A percentile compares a stretch with the other conserved stretches of the same genome.
phyloP scores from a whole-genome alignment of 1,284 basidiomycete species.

The Ganoderma multipileum region DNA sequence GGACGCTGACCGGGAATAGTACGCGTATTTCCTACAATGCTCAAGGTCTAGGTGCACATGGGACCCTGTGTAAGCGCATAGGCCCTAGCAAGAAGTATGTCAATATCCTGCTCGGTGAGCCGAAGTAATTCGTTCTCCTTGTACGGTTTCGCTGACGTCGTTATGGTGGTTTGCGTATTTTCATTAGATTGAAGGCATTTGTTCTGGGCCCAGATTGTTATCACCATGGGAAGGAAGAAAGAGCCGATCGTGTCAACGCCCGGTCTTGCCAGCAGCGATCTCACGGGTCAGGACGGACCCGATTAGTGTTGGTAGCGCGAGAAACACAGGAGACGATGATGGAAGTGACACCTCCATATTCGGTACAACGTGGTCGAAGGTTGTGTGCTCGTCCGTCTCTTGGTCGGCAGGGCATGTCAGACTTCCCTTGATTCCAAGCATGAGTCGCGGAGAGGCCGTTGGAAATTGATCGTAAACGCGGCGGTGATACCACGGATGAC shows the following conservation, averaged over 20 bases:
- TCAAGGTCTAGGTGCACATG: neutral
- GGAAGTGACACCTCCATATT: neutral
- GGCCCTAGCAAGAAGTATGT: neutral
- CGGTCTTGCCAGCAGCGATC: neutral
- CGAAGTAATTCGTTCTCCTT: neutral
- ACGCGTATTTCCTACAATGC: neutral
- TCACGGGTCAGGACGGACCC: neutral
- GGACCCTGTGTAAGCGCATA: neutral
- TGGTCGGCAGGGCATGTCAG: neutral
- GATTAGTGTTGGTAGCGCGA: neutral
- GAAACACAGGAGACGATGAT: neutral
- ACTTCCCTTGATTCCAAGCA: neutral
- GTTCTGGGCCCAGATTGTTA: neutral
- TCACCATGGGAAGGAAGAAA: slow-evolving; percentile 4
- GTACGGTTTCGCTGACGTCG: neutral
- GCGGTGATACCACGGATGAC: slow-evolving; percentile 5
- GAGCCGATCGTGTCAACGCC: neutral
- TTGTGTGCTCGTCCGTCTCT: neutral
- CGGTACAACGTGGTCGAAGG: neutral
- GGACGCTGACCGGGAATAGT: neutral
- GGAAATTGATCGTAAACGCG: slow-evolving; percentile 1
- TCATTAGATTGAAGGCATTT: neutral
- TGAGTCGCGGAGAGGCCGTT: slow-evolving; percentile 1
- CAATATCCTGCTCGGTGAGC: neutral
- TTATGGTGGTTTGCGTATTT: neutral